Conservation (phyloP, 192 early-diverging fungal species). For the Geranomyces michiganensis region DNA sequence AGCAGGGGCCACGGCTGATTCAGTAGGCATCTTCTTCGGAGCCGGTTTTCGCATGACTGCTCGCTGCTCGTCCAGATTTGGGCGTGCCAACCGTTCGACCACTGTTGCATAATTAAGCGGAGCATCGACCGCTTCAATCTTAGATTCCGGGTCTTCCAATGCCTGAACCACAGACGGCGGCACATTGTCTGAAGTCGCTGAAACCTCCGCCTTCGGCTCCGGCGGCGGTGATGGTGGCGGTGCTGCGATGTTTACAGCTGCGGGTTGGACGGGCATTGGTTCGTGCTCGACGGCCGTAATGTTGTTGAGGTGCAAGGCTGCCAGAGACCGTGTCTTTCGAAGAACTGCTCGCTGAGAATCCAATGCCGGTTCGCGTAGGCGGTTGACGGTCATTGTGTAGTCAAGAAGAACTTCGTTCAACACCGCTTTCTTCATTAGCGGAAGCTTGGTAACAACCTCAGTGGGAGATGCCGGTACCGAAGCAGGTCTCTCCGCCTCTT, state of each 20-base stretch:
- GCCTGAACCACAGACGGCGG: not conserved
- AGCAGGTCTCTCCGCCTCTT: not conserved
- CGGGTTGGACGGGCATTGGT: not conserved
- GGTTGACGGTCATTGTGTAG: slow-evolving; percentile 32
- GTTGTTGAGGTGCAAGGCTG: not conserved
- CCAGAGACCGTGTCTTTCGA: not conserved
- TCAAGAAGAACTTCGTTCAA: slow-evolving; percentile 29
- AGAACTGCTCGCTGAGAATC: slow-evolving; percentile 20
- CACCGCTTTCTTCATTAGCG: slow-evolving; percentile 12
- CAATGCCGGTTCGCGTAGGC: slow-evolving; percentile 27
- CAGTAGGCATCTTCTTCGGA: not conserved
- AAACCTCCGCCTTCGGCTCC: not conserved
- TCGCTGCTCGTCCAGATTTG: slow-evolving; percentile 1
- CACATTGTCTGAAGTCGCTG: not conserved
- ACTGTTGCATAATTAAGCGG: not conserved
- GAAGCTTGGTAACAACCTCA: no score
- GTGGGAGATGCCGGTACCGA: no score
- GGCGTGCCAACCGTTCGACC: slow-evolving; percentile 9
- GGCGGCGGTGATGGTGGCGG: slow-evolving; percentile 3
- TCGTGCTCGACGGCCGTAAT: not conserved
- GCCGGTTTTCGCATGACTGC: not conserved
- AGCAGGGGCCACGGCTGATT: not conserved
- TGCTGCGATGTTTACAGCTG: not conserved
- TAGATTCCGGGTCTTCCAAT: no score
- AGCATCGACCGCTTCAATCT: not conserved